Evolutionary conservation across 2,329 filamentous ascomycete species (phyloP), one percentile per base, ranked within the genome.

Genomic region (Colletotrichum sp.): DNA sequence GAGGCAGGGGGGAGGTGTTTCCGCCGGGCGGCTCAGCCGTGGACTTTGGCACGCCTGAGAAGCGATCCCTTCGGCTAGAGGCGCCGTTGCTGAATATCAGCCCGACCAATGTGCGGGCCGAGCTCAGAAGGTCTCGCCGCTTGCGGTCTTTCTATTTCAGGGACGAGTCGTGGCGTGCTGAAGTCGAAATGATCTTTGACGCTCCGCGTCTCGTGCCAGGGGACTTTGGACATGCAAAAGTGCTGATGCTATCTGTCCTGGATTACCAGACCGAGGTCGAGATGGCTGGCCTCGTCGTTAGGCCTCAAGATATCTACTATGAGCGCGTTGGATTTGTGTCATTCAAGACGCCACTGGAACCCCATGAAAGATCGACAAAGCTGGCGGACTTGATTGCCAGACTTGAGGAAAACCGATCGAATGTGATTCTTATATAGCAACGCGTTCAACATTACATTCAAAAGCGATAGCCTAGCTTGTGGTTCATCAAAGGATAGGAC

Each of bases 311-410:
- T 1, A 8, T 0, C 1, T 52, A 22, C 44, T 52, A 22, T 4
- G 44, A 52, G 0, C 44, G 44, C 11, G 44, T 52, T 52, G 44
- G 44, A 0, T 52, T 0, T 22, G 44, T 13, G n/a, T 22, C 6
- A 0, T 22, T 52, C 0, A 22, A 0, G 11, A 13, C 0, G n/a
- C n/a, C n/a, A 7, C 11, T 52, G 0, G n/a, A 52, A 6, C 11
- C 0, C 0, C 1, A 6, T 12, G n/a, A 0, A 1, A 1, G 44
- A 22, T 1, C 6, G 6, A 3, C 3, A 52, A 22, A 52, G n/a
- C 6, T 22, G n/a, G n/a, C 44, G 0, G 44, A 22, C 0, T 13
- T 52, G 44, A 52, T 52, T n/a, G n/a, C 44, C 44, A 52, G n/a
- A 13, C 44, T 22, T 22, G 44, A 52, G n/a, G 0, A 52, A 0